Evolutionary conservation across 176 grass and related monocot species (phyloP), one percentile per base, ranked within the genome.

Genomic region (Carex littledalei): DNA sequence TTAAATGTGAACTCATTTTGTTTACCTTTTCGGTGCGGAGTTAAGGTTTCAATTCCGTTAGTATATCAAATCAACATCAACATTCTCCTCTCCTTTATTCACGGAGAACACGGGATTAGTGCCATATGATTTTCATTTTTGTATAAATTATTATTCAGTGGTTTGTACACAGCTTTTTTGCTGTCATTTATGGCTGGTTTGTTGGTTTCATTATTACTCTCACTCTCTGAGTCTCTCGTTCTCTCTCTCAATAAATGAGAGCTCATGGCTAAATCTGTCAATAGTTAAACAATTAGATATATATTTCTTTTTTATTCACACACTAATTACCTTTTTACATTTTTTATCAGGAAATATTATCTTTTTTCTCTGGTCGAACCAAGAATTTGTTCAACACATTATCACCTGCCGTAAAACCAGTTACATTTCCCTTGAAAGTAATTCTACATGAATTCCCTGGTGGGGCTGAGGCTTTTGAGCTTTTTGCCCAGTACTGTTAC

Each of bases 401-500:
- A 72, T 20, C 37, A 39, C 37, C 74, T 73, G n/a, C 63, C 24
- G 47, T 83, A 34, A 81, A 86, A 74, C 22, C 88, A 18, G 31
- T 78, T 14, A 67, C 37, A 81, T 81, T 84, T 81, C 56, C 52
- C 34, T 35, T 69, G 52, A 95, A 91, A 49, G 62, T 99, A 2
- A 83, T 80, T 69, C 71, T 95, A 21, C 83, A 81, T 66, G 90
- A 89, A 60, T 92, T 99, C 50, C 96, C 96, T 2, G 93, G 93
- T 63, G 96, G 96, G 3, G 34, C 87, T 13, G 90, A 95, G 81
- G 88, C 85, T 72, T 99, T 99, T 83, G 93, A 99, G 85, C 84
- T 95, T 63, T 83, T 95, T 59, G 64, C 90, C n/a, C 91, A 87
- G 84, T 96, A 88, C 73, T 99, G 97, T 64, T 90, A 94, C 88